Evolutionary conservation across 495 filamentous ascomycete genomes (phyloP), one percentile per base, ranked within the genome.

Genomic region (Pseudoneurospora amorphoporcata): DNA sequence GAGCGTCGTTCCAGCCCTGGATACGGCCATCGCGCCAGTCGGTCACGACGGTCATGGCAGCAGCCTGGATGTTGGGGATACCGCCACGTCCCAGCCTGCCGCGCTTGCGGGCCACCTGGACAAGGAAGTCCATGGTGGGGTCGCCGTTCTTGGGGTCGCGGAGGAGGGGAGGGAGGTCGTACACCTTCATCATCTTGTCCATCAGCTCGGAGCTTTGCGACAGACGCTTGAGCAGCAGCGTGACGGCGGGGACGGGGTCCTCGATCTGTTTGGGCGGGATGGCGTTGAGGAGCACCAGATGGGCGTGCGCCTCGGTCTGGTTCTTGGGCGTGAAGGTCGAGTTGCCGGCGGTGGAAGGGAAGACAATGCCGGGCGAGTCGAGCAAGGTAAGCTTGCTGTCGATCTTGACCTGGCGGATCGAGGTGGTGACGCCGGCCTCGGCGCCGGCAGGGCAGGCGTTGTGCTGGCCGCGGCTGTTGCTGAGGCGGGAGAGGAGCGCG

Each of bases 21-120:
- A 99, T 97, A 39, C 95, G 86, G 7, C 95, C 95, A 81, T 98
- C 95, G 69, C 96, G 85, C 94, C 95, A 97, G 84, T 99, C 95
- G 65, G 89, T 94, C 72, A 99, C 89, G 23, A 99, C 95, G 3
- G 92, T 91, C 87, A 94, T 95, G 40, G 94, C 95, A 7, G 96
- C 95, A 70, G 91, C 89, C 72, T 89, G 84, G 61, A 97, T 79
- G 81, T 99, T 98, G 47, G 95, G 95, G 41, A 98, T 86, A 41
- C 95, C 95, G 6, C 93, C 92, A 75, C 93, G 93, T 37, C 96
- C 94, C 6, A 99, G 85, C 71, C 95, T 84, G 16, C 95, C 95
- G 45, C 96, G 87, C 83, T 97, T 97, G 78, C 95, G 86, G 17
- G 95, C 95, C 3, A 99, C 94, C 79, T 98, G 94, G 70, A 98